Conservation (phyloP, 139 green algal species). For the Chlorella sp. region DNA sequence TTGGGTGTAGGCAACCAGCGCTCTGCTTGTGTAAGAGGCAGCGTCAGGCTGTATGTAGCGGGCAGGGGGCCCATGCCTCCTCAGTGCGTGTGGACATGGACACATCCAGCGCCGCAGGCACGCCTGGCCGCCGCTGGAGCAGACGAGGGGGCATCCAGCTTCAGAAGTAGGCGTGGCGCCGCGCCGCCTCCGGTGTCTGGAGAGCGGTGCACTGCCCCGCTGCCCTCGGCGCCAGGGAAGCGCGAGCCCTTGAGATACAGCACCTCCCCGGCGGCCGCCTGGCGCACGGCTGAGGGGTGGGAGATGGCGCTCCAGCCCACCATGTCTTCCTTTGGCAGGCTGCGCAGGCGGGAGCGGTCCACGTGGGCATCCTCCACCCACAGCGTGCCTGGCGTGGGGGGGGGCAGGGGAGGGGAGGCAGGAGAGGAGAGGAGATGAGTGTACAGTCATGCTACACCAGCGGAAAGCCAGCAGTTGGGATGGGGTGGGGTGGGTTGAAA, state of each 20-base stretch:
- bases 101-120: not conserved
- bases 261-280: not conserved
- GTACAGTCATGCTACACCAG: no score
- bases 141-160: not conserved
- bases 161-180: not conserved
- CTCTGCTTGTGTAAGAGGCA: no score
- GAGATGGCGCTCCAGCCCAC: conserved; percentile 10
- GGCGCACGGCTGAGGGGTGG: not conserved
- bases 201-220: not conserved
- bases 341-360: not conserved
- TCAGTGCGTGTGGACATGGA: not conserved
- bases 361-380: conserved; percentile 18
- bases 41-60: no score
- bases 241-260: conserved; percentile 4
- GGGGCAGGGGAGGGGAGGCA: no score
- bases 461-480: no score
- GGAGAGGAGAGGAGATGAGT: no score
- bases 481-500: no score
- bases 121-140: no score
- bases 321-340: not conserved
- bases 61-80: no score
- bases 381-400: not conserved
- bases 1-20: no score
- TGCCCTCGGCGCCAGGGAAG: not conserved
- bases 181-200: not conserved